These are phyloP conservation scores for Collybiopsis luxurians DNA, from an alignment of 768 basidiomycete species.

Conservation along the genomic window DNA sequence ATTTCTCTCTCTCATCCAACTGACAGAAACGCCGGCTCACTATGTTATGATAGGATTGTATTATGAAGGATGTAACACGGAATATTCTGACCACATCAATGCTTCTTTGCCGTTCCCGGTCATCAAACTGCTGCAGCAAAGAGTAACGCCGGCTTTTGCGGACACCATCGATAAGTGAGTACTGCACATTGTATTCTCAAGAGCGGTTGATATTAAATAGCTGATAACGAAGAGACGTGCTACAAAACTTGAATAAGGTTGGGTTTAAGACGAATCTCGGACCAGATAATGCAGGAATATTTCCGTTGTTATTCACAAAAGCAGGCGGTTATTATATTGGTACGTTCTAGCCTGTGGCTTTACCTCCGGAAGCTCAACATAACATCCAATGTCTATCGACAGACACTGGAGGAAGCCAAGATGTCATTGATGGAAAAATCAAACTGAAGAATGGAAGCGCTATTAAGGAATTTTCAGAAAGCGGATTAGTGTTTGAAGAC, in stretches of 20 bases:
- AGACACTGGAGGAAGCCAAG: slow-evolving; percentile 60
- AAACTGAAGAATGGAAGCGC: slow-evolving; percentile 62
- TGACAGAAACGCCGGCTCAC: background rate
- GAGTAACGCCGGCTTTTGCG: background rate
- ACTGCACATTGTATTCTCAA: no score
- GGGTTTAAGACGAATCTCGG: slow-evolving; percentile 39
- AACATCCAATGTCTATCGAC: no score
- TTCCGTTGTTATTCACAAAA: slow-evolving; percentile 26
- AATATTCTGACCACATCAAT: background rate
- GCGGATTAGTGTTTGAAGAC: slow-evolving; percentile 47
- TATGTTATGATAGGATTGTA: background rate
- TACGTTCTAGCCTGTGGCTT: no score
- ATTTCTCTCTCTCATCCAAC: background rate
- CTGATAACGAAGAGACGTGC: slow-evolving; percentile 26
- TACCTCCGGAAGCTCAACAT: no score
- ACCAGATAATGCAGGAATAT: slow-evolving; percentile 32
- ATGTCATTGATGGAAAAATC: slow-evolving; percentile 66
- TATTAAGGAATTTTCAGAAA: slow-evolving; percentile 42
- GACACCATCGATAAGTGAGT: background rate
- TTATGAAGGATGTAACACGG: background rate
- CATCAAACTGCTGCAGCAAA: background rate
- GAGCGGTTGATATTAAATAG: no score
- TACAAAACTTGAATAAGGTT: slow-evolving; percentile 30
- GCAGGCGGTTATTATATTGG: slow-evolving; percentile 38
- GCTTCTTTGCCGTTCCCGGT: background rate